Conservation (phyloP, 768 basidiomycete species). For the Tricholomella constricta region DNA sequence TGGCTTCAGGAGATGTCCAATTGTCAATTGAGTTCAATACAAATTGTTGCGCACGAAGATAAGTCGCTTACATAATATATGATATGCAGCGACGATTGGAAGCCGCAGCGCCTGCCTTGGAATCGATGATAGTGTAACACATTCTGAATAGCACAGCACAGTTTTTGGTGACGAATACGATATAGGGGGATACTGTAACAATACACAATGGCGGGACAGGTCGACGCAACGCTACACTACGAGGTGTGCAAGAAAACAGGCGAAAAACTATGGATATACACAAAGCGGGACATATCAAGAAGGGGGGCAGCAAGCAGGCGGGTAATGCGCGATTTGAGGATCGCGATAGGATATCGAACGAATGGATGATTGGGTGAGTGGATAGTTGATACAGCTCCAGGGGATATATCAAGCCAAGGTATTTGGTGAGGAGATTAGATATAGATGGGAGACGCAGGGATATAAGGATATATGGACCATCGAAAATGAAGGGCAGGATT, state of each 20-base stretch:
- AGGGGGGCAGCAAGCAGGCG: background rate
- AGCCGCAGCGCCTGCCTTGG: too few relatives aligned
- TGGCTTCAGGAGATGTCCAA: too few relatives aligned
- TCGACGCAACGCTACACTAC: conserved; percentile 12
- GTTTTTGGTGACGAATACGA: background rate
- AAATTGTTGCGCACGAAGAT: too few relatives aligned
- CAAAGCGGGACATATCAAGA: conserved; percentile 14
- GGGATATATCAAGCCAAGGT: background rate
- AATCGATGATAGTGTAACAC: too few relatives aligned
- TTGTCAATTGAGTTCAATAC: too few relatives aligned
- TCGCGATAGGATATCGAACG: background rate
- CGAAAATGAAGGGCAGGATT: background rate
- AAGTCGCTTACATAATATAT: too few relatives aligned
- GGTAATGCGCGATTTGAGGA: background rate
- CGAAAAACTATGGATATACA: conserved; percentile 18
- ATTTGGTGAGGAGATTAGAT: background rate
- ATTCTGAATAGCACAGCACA: too few relatives aligned
- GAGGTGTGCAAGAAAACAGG: conserved; percentile 9
- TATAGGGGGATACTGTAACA: conserved; percentile 1
- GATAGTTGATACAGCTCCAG: conserved; percentile 15
- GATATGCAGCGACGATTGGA: too few relatives aligned
- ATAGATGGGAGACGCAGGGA: background rate
- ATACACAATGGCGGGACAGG: conserved; percentile 12
- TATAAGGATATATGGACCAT: conserved; percentile 5
- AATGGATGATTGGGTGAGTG: conserved; percentile 2